Evolutionary conservation across 2,329 filamentous ascomycete genomes (phyloP), one percentile per base, ranked within the genome.

Genomic region (Botrytis fragariae): DNA sequence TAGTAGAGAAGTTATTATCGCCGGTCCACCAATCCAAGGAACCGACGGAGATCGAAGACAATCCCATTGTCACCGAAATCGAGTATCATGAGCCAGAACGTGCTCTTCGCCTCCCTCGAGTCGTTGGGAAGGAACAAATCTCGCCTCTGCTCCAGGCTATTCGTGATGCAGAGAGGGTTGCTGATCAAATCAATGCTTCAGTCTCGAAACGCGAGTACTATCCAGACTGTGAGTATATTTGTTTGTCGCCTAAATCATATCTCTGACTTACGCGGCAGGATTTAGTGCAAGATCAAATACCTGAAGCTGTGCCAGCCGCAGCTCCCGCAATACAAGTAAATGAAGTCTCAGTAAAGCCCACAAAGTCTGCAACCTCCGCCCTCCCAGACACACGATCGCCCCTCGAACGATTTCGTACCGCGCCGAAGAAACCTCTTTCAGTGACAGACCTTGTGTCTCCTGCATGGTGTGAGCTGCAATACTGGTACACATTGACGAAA

Each of bases 401-500:
- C 0, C 83, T 98, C 3, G 87, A 94, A 75, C 89, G 92, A 48
- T 97, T 97, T 78, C 91, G 95, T 54, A 90, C 89, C 1, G 90
- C 88, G 72, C 93, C 93, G 0, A 91, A 87, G 79, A 95, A 93
- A 80, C 90, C 93, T 0, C 86, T 98, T 12, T 94, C 93, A 0
- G 96, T 98, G 1, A 94, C 93, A 3, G 96, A 99, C 81, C 84
- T 98, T 37, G 90, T 95, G 0, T 92, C 93, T 1, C 95, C 95
- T 3, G 91, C 95, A 12, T 99, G 96, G 96, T 99, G 96, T 81
- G 95, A 99, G 82, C 82, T 98, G 74, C 95, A 98, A 81, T 97
- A 97, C 79, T 94, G 90, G 86, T 98, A 97, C 83, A 93, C 90
- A 0, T 86, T 99, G 72, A 93, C 91, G 4, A 90, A 89, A 72